These are phyloP conservation scores for Chrysochromulina parva DNA, from an alignment of 78 protist species.

Conservation along the genomic window DNA sequence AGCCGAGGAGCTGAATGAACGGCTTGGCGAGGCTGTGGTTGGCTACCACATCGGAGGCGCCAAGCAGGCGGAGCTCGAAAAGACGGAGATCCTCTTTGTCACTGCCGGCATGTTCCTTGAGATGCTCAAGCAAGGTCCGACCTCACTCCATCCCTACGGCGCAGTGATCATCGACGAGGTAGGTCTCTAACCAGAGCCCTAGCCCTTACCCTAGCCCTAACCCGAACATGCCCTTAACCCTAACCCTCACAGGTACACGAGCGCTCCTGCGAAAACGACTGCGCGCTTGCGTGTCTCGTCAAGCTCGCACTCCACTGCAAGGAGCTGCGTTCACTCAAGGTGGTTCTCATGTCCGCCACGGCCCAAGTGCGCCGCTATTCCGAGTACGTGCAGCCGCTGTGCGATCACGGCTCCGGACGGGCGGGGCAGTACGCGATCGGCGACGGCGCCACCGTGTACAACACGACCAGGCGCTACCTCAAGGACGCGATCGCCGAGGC, in stretches of 20 bases:
- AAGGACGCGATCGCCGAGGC: not conserved
- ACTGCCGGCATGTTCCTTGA: conserved; percentile 6
- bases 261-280: not conserved
- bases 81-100: not conserved
- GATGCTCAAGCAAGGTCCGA: not conserved
- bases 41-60: not conserved
- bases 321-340: not conserved
- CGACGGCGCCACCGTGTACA: not conserved
- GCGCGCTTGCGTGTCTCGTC: not conserved
- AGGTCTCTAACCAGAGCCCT: too few species aligned
- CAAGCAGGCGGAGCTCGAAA: not conserved
- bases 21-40: not conserved
- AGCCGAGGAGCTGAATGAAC: not conserved
- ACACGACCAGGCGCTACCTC: not conserved
- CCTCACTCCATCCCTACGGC: not conserved
- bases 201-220: too few species aligned
- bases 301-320: not conserved
- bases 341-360: not conserved
- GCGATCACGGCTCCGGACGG: not conserved
- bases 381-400: not conserved
- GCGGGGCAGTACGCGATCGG: not conserved
- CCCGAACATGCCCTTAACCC: too few species aligned
- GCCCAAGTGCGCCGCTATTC: not conserved
- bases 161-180: conserved; percentile 12
- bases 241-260: not conserved